Conservation (phyloP, 371 early-diverging fungal species). For the Coelomomyces lativittatus region DNA sequence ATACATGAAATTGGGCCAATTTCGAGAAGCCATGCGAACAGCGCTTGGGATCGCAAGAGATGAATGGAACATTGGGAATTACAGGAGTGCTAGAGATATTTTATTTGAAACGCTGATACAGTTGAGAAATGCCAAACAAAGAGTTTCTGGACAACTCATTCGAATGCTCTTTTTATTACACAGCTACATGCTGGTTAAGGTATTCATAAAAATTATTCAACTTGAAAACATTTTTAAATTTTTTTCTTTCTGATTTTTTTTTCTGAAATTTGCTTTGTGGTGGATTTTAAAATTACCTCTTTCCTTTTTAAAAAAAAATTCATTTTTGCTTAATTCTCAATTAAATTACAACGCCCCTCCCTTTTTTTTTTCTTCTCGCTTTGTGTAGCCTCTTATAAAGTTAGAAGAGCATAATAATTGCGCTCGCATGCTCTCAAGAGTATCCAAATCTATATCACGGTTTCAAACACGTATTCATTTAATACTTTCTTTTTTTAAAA, state of each 20-base stretch:
- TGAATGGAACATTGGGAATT: constrained; percentile 25
- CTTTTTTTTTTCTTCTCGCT: too few species aligned
- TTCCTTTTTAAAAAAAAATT: too few species aligned
- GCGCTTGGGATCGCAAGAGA: constrained; percentile 29
- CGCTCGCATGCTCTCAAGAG: constrained; percentile 24
- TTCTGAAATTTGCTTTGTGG: too few species aligned
- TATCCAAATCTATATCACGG: constrained; percentile 15
- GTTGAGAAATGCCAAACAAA: constrained; percentile 8
- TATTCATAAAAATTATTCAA: too few species aligned
- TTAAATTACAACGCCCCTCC: too few species aligned
- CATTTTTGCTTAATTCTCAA: too few species aligned
- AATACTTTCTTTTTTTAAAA: neutral
- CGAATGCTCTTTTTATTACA: constrained; percentile 31
- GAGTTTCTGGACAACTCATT: constrained; percentile 20
- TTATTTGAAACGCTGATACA: constrained; percentile 18
- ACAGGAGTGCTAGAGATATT: constrained; percentile 22
- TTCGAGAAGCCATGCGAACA: constrained; percentile 22
- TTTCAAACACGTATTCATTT: constrained; percentile 14
- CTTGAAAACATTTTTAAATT: too few species aligned
- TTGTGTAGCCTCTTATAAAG: constrained; percentile 12
- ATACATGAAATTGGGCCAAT: constrained; percentile 27
- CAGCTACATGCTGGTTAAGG: constrained; percentile 34
- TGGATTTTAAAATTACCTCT: too few species aligned
- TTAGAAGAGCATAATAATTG: constrained; percentile 16
- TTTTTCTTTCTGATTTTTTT: too few species aligned